These are phyloP conservation scores for Cairneyella variabilis DNA, from an alignment of 495 filamentous ascomycete genomes.

Conservation along the genomic window DNA sequence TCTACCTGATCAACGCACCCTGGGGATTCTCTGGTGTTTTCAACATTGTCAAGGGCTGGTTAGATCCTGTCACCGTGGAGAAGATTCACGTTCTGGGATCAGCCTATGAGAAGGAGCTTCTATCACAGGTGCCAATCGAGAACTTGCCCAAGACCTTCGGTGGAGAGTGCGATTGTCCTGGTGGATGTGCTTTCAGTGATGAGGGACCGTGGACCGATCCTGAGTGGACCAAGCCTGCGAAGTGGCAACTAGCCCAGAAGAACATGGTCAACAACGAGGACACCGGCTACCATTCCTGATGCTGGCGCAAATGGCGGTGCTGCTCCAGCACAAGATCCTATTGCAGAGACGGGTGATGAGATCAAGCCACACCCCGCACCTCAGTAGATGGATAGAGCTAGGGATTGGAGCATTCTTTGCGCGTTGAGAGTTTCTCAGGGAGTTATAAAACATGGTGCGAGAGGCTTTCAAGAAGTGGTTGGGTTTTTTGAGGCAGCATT, in stretches of 20 bases:
- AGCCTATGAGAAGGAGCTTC: conserved; percentile 76
- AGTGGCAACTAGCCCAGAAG: conserved; percentile 45
- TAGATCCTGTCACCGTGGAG: conserved; percentile 91
- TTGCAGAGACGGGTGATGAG: conserved; percentile 12
- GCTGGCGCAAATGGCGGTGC: conserved; percentile 1
- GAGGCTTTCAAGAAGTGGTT: too few species aligned
- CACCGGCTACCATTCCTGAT: conserved; percentile 15
- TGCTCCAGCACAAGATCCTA: not conserved
- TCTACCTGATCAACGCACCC: conserved; percentile 96
- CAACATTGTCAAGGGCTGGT: conserved; percentile 79
- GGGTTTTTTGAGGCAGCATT: not conserved
- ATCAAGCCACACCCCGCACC: conserved; percentile 21
- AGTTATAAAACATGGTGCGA: not conserved
- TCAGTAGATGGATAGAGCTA: conserved; percentile 14
- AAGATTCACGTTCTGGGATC: conserved; percentile 92
- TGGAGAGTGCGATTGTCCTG: conserved; percentile 74
- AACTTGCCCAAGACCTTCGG: conserved; percentile 88
- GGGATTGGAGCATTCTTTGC: not conserved
- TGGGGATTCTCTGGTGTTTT: conserved; percentile 89
- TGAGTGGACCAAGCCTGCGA: conserved; percentile 64
- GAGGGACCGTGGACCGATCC: conserved; percentile 87
- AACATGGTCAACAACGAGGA: not conserved
- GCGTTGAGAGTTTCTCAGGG: too few species aligned
- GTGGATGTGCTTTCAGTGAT: conserved; percentile 85
- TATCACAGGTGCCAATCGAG: conserved; percentile 81